Base-by-base conservation (phyloP, 2,329 filamentous ascomycete species). In the Chaetomium strumarium region DNA sequence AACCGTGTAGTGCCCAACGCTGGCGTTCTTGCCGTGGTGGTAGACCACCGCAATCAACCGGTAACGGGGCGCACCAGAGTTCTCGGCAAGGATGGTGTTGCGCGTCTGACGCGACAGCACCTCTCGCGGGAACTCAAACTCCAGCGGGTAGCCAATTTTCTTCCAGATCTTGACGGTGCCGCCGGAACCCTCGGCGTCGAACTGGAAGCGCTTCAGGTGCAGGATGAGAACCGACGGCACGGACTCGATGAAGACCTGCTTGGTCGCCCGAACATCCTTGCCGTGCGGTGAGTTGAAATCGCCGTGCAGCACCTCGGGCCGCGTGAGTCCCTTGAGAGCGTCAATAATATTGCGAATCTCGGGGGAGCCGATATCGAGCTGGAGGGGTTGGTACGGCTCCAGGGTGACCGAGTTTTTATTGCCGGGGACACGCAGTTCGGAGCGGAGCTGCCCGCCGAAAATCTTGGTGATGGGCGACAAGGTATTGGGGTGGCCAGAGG, bases 131-230 rank as follows among this genome's bases (percentile, higher is more conserved):
- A 99, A 90, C 67, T 97, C 92, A 46, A 99, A 77, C 64, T 97
- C 91, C 29, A 99, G 75, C 0, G 93, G 93, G 65, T 99, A 99
- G 17, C 90, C 92, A 53, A 99, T 79, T 73, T 92, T 95, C 75
- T 97, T 99, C 89, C 92, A 96, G 58, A 97, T 95, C 76, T 99
- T 99, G 64, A 96, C 86, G 0, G 90, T 95, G 20, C 90, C 57
- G 38, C 58, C 90, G 41, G 75, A 75, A 7, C 85, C 88, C 53
- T 85, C 81, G 56, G 84, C 88, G 63, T 97, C 90, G 63, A 96
- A 97, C 63, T 96, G 90, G 76, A 99, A 99, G 41, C 93, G 89
- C 73, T 99, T 99, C 39, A 99, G 78, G 66, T 99, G 93, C 9
- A 99, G 79, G 49, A 97, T 95, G 12, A 99, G 79, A 4, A 97